These are phyloP conservation scores for Leccinum variicolor DNA, from an alignment of 768 basidiomycete species.

Conservation along the genomic window DNA sequence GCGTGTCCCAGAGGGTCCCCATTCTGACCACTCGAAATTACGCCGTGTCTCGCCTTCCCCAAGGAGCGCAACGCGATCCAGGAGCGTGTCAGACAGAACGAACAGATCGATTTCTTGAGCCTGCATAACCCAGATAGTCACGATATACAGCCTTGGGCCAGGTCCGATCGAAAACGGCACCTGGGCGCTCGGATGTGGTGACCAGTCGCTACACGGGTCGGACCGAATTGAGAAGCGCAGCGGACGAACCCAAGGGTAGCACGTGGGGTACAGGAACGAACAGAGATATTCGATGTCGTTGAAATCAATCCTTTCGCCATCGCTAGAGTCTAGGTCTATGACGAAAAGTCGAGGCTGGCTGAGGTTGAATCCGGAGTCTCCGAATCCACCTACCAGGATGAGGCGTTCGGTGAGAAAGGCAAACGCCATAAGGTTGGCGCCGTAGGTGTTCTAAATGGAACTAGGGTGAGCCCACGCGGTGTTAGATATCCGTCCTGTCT, in stretches of 20 bases:
- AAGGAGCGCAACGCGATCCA: slow-evolving; percentile 22
- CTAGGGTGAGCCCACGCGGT: neutral
- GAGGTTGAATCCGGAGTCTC: slow-evolving; percentile 18
- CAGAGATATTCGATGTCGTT: slow-evolving; percentile 32
- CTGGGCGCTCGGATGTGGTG: slow-evolving; percentile 28
- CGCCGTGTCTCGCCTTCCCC: slow-evolving; percentile 13
- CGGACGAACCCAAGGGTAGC: slow-evolving; percentile 26
- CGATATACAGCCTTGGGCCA: slow-evolving; percentile 43
- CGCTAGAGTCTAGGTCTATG: slow-evolving; percentile 38
- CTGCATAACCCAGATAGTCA: slow-evolving; percentile 40
- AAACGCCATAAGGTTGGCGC: slow-evolving; percentile 37
- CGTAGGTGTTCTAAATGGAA: slow-evolving; percentile 22
- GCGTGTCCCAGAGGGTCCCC: slow-evolving; percentile 50
- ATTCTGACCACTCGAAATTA: slow-evolving; percentile 44
- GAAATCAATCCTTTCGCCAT: slow-evolving; percentile 27
- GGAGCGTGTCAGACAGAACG: slow-evolving; percentile 38
- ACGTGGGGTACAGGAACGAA: slow-evolving; percentile 41
- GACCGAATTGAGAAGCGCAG: slow-evolving; percentile 45
- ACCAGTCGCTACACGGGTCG: slow-evolving; percentile 51
- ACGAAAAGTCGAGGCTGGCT: slow-evolving; percentile 33
- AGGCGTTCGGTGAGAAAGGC: slow-evolving; percentile 41
- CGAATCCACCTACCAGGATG: slow-evolving; percentile 35
- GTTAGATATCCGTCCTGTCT: slow-evolving; percentile 18
- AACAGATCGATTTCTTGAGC: slow-evolving; percentile 38
- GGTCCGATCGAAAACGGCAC: slow-evolving; percentile 48